Conservation (phyloP, 306 rosid genomes). For the Oxytropis ochrocephala region DNA sequence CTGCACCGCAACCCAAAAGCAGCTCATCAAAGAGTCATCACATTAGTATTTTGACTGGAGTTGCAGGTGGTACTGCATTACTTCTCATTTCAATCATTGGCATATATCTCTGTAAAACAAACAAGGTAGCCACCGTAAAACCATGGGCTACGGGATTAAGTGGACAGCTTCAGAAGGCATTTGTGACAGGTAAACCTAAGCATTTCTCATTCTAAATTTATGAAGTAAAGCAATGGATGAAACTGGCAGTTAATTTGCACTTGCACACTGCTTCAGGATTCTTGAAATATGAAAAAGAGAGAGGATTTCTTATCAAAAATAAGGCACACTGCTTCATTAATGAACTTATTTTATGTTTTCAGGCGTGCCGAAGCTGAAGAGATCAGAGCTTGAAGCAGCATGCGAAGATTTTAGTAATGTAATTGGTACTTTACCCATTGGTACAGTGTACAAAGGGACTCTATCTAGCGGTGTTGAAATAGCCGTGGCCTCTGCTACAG, state of each 20-base stretch:
- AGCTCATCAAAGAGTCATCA: neutral
- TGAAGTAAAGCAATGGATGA: neutral
- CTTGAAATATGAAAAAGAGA: neutral
- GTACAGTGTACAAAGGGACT: conserved; percentile 89
- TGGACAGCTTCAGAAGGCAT: conserved; percentile 97
- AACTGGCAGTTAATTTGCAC: neutral
- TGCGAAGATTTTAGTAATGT: conserved; percentile 99
- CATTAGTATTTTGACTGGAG: conserved; percentile 40
- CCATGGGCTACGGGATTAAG: conserved; percentile 98
- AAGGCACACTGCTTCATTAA: neutral
- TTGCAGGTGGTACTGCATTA: conserved; percentile 34
- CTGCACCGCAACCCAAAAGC: neutral
- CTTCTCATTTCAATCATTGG: conserved; percentile 31
- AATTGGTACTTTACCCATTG: conserved; percentile 65
- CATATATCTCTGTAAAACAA: conserved; percentile 42
- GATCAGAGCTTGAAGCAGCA: conserved; percentile 83
- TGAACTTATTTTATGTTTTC: conserved; percentile 7
- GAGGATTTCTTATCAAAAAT: neutral
- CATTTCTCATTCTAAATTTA: neutral
- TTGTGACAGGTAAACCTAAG: conserved; percentile 61
- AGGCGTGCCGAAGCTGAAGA: conserved; percentile 93
- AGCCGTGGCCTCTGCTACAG: conserved; percentile 64
- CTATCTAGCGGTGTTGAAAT: conserved; percentile 93
- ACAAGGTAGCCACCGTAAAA: conserved; percentile 72
- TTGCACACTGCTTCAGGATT: neutral